Conservation (phyloP, 2,329 filamentous ascomycete species). For the Sclerotinia sclerotiorum region DNA sequence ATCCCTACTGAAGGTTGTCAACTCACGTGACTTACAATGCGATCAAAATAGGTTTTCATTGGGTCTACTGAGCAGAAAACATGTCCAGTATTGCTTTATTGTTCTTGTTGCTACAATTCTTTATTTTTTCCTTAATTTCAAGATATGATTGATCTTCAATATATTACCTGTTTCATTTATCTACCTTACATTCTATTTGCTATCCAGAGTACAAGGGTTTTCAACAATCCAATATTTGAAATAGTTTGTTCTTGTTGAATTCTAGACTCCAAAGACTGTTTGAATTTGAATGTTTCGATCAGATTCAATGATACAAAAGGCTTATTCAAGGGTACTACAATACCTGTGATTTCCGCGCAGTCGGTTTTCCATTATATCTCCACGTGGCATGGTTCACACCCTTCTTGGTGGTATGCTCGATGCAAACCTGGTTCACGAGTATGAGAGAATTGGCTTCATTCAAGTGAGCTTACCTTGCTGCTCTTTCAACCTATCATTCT, state of each 20-base stretch:
- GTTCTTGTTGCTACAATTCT: not conserved
- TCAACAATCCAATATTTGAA: no score
- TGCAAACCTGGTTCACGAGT: not conserved
- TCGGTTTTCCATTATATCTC: not conserved
- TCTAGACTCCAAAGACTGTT: no score
- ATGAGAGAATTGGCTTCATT: constrained; percentile 3
- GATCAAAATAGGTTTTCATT: not conserved
- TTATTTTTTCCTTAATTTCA: not conserved
- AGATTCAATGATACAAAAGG: no score
- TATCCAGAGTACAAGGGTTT: not conserved
- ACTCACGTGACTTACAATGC: not conserved
- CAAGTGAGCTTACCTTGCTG: not conserved
- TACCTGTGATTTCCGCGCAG: not conserved
- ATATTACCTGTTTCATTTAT: not conserved
- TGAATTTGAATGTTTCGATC: no score
- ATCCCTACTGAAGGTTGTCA: no score
- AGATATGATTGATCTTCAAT: not conserved
- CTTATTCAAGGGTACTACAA: not conserved
- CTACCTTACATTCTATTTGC: not conserved
- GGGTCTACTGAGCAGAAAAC: not conserved
- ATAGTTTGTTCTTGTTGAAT: no score
- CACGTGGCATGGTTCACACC: not conserved
- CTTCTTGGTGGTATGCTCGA: not conserved
- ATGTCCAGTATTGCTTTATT: not conserved
- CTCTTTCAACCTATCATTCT: not conserved